phyloP scores from a whole-genome alignment of 208 protist species.

The Endotrypanum monterogeii region DNA sequence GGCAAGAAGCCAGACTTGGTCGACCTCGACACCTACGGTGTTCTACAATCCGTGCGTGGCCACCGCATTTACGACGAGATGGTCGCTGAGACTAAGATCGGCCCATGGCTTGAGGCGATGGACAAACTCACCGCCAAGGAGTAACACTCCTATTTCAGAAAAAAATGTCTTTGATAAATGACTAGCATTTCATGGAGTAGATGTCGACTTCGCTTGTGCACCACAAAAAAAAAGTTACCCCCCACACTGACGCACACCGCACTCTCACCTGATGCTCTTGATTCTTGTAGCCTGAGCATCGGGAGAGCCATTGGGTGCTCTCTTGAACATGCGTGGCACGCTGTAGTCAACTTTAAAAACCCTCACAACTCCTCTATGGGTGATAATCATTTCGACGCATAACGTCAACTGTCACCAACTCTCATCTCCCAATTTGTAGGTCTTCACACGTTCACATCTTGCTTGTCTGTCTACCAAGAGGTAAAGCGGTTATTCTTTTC shows the following conservation, averaged over 20 bases:
- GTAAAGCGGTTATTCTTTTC: no score
- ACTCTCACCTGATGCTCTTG: not conserved
- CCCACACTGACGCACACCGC: not conserved
- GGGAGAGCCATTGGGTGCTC: not conserved
- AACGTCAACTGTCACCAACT: no score
- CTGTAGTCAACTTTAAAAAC: no score
- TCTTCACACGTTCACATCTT: no score
- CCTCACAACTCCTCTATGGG: no score
- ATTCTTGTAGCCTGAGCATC: not conserved
- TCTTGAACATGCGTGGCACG: no score
- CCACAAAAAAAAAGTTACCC: not conserved
- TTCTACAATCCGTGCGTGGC: conserved; percentile 84
- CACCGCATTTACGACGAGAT: conserved; percentile 88
- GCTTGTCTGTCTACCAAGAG: no score
- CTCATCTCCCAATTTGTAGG: no score
- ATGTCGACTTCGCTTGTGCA: not conserved
- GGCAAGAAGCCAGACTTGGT: conserved; percentile 83
- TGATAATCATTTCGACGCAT: no score
- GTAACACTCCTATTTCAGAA: conserved; percentile 6
- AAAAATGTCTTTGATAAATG: not conserved
- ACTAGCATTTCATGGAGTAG: not conserved
- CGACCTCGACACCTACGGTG: conserved; percentile 90
- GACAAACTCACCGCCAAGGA: conserved; percentile 40
- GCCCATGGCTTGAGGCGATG: conserved; percentile 69
- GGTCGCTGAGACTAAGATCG: conserved; percentile 53